phyloP scores from a whole-genome alignment of 179 eudicot species.

The Amaranthus tricolor region DNA sequence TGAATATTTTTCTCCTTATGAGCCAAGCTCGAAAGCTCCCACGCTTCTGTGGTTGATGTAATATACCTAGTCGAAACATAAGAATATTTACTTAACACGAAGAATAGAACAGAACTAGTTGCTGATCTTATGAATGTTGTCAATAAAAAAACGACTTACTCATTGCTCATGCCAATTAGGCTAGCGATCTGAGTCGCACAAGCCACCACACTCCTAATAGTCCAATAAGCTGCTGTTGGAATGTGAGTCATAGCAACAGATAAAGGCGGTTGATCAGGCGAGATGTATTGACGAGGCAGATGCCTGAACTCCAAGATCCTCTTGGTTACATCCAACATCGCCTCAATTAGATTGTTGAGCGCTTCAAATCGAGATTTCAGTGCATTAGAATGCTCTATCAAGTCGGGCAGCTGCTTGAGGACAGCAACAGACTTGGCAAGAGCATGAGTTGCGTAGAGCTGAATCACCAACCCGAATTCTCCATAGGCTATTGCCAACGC shows the following conservation, averaged over 20 bases:
- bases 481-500: constrained; percentile 71
- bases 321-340: constrained; percentile 61
- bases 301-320: constrained; percentile 53
- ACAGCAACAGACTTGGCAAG: constrained; percentile 77
- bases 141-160: constrained; percentile 42
- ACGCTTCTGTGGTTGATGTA: constrained; percentile 48
- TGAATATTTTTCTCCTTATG: constrained; percentile 74
- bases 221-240: constrained; percentile 91
- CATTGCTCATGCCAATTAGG: constrained; percentile 65
- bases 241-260: constrained; percentile 54
- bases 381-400: constrained; percentile 37
- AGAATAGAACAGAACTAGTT: background rate
- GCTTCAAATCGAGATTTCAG: constrained; percentile 43
- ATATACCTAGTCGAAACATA: constrained; percentile 16
- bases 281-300: constrained; percentile 69
- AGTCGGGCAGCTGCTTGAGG: constrained; percentile 70
- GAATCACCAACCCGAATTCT: constrained; percentile 77
- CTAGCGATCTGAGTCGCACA: constrained; percentile 60
- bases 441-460: constrained; percentile 44
- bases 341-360: constrained; percentile 32
- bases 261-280: constrained; percentile 65
- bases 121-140: background rate
- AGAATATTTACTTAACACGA: background rate
- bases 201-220: constrained; percentile 75
- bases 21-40: constrained; percentile 90